phyloP scores from a whole-genome alignment of 2,329 filamentous ascomycete genomes.

The Pestalotiopsis sp. region DNA sequence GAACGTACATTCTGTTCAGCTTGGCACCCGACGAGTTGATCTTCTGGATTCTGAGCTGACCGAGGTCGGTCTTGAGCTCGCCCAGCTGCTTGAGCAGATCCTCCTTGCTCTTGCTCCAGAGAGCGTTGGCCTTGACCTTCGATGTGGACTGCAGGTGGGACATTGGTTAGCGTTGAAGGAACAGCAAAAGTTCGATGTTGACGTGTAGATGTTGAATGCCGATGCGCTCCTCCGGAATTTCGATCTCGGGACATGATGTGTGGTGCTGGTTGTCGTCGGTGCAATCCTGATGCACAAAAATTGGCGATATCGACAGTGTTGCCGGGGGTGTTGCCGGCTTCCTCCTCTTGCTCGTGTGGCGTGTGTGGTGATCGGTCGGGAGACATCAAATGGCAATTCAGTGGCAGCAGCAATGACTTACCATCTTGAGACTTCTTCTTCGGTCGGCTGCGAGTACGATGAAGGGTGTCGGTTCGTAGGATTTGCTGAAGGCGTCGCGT shows the following conservation, averaged over 20 bases:
- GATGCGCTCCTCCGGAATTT: not conserved
- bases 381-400: not conserved
- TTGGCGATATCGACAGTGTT: not conserved
- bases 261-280: not conserved
- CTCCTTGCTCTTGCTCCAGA: conserved; percentile 99
- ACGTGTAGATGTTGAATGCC: not conserved
- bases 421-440: conserved; percentile 13
- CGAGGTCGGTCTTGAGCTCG: conserved; percentile 95
- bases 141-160: conserved; percentile 49
- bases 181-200: conserved; percentile 1
- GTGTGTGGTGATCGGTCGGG: not conserved
- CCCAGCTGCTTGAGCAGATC: conserved; percentile 94
- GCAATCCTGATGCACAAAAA: not conserved
- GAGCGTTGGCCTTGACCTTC: conserved; percentile 92
- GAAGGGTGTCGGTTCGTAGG: conserved; percentile 9
- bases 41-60: conserved; percentile 97
- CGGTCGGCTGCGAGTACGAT: not conserved
- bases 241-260: not conserved
- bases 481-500: conserved; percentile 12
- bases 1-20: conserved; percentile 91
- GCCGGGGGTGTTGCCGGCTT: not conserved
- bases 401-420: conserved; percentile 11
- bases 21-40: conserved; percentile 93
- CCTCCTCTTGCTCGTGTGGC: not conserved
- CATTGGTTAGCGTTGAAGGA: conserved; percentile 23